Base-by-base conservation (phyloP, 2,329 filamentous ascomycete genomes). In the Arthroderma sp. region DNA sequence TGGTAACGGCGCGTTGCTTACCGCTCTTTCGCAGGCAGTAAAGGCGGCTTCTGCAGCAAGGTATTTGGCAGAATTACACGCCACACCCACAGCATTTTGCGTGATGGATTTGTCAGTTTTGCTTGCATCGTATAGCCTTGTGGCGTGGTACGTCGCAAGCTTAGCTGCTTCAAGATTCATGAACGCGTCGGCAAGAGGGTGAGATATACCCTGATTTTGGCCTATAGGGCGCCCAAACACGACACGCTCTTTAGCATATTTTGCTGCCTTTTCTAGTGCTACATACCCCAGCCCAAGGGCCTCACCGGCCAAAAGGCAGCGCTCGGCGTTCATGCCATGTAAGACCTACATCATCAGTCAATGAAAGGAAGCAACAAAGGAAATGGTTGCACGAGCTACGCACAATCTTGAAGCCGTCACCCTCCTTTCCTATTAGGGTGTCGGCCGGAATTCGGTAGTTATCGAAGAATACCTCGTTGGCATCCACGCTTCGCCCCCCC, bases 381-480 rank as follows among this genome's bases (percentile, higher is more conserved):
- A 9, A 6, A 7, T 11, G 11, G 22, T n/a, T 9, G n/a, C 1
- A 11, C 6, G 31, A 29, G 4, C 11, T 11, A 47, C 53, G 29
- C 47, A 67, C 76, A 45, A 86, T 81, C 55, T 80, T 81, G 70
- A 93, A 93, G 0, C 86, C 85, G 46, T 83, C 72, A 4, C 80
- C 78, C 59, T 91, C 82, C 30, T 74, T 58, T 1, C 85, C 85
- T 36, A 93, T 76, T 0, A 89, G 65, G 0, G 77, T 69, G 36
- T 77, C 69, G 0, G 71, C 71, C 0, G 80, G 76, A 9, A 91
- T 75, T 3, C 63, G 60, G 60, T 88, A 93, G 52, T 80, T 75
- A 60, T 91, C 83, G 58, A 93, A 91, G 61, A 93, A 93, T 1
- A 93, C 81, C 57, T 91, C 83, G 52, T 93, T 93, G 0, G 85